phyloP scores from a whole-genome alignment of 2,329 filamentous ascomycete genomes.

The Arthrinium phaeospermum region DNA sequence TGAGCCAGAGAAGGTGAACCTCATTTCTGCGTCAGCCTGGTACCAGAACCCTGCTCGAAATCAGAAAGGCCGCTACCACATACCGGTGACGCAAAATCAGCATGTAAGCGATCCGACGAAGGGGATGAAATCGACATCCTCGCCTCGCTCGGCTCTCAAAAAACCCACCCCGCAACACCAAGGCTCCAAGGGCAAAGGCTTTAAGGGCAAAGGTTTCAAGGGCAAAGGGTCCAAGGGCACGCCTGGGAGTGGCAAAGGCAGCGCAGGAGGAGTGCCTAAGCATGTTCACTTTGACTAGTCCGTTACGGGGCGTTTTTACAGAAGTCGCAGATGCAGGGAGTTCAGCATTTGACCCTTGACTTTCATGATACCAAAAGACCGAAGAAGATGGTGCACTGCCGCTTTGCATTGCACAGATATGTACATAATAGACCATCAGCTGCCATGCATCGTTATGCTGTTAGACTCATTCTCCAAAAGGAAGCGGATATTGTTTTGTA shows the following conservation, averaged over 20 bases:
- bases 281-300: background rate
- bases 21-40: background rate
- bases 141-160: background rate
- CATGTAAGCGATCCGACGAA: background rate
- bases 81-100: conserved; percentile 1
- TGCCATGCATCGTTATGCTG: background rate
- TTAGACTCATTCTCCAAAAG: background rate
- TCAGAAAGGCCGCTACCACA: background rate
- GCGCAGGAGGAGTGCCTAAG: background rate
- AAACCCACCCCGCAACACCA: background rate
- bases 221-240: background rate
- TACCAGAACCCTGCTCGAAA: background rate
- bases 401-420: conserved; percentile 9
- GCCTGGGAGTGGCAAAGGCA: background rate
- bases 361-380: conserved; percentile 17
- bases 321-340: conserved; percentile 13
- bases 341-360: conserved; percentile 4
- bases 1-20: background rate
- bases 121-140: background rate
- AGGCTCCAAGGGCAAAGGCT: background rate
- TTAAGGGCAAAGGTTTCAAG: background rate
- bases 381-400: background rate
- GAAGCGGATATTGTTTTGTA: background rate
- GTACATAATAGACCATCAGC: conserved; percentile 7
- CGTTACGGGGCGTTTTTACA: background rate